Evolutionary conservation across 805 yeast genomes (phyloP).

Genomic region (Saturnispora saitoi): DNA sequence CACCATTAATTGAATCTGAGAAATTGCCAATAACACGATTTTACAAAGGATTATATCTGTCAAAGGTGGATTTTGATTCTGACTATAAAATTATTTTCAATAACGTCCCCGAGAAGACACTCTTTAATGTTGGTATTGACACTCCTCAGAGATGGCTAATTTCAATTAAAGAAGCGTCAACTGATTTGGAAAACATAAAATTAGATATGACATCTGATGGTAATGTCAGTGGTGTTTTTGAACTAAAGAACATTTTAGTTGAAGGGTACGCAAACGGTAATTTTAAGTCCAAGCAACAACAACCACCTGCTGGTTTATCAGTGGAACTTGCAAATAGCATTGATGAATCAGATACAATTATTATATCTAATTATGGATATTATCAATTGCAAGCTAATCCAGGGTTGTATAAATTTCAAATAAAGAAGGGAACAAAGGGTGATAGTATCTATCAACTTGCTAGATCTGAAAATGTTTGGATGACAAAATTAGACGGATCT

Average conservation of each 20-base stretch:
- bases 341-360: conserved; percentile 43
- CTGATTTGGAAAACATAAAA: conserved; percentile 59
- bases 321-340: conserved; percentile 30
- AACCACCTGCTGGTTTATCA: conserved; percentile 44
- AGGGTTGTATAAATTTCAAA: conserved; percentile 52
- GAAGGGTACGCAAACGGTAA: conserved; percentile 55
- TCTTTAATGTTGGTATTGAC: conserved; percentile 49
- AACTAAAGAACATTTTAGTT: conserved; percentile 46
- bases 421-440: conserved; percentile 36
- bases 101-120: conserved; percentile 41
- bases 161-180: conserved; percentile 38
- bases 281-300: conserved; percentile 24
- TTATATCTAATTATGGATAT: conserved; percentile 80
- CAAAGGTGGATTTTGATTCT: conserved; percentile 9
- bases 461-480: conserved; percentile 9
- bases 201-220: conserved; percentile 34
- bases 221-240: conserved; percentile 35
- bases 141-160: conserved; percentile 65
- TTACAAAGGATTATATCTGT: conserved; percentile 37
- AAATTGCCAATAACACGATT: conserved; percentile 48
- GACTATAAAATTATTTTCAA: conserved; percentile 32
- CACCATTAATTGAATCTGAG: conserved; percentile 19
- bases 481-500: conserved; percentile 39
- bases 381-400: conserved; percentile 69
- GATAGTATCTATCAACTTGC: conserved; percentile 34